Evolutionary conservation across 805 yeast genomes (phyloP), one percentile per base, ranked within the genome.

Genomic region (Nakazawaea wyomingensis): DNA sequence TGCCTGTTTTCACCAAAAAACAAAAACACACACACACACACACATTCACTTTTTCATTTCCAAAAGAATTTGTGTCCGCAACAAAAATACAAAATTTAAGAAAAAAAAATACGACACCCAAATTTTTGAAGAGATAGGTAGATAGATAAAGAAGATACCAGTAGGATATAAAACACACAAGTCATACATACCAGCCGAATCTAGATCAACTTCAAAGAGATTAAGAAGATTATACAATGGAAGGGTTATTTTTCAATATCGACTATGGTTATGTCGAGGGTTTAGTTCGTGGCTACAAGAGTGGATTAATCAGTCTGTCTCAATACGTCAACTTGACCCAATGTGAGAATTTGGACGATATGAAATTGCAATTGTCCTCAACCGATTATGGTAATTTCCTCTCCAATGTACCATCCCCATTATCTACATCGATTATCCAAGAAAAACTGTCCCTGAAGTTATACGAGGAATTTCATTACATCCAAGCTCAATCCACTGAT

Each of bases 371-470:
- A 69, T 74, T 93, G 42, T 83, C 96, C 3, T 88, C 97, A 33
- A 91, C 99, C 9, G 99, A 95, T 59, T 93, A 93, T 66, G 96
- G 96, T 35, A 85, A 83, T 63, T 88, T 90, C 57, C 71, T 93
- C 46, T 74, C 95, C 21, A 85, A 88, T 50, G 82, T 85, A 32
- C 82, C 90, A 11, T 78, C 89, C 4, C 81, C 89, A n/a, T 68
- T 93, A 49, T 76, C 95, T 18, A 90, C 99, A 2, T 75, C 90
- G 7, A 71, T 82, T n/a, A 84, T 93, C 57, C 96, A 90, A 62
- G 85, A 83, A 37, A 75, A 78, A 53, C 82, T 95, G 37, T 74
- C 82, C 20, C 74, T 73, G 50, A 87, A 85, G 60, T 68, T 93
- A 46, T 84, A 81, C 55, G 78, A 78, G 33, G 95, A 93, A 61